Percentiles rank a stretch among this genome's conserved stretches.
Evolutionary conservation across 805 yeast species (phyloP).

Genomic region (Starmerella vitae): DNA sequence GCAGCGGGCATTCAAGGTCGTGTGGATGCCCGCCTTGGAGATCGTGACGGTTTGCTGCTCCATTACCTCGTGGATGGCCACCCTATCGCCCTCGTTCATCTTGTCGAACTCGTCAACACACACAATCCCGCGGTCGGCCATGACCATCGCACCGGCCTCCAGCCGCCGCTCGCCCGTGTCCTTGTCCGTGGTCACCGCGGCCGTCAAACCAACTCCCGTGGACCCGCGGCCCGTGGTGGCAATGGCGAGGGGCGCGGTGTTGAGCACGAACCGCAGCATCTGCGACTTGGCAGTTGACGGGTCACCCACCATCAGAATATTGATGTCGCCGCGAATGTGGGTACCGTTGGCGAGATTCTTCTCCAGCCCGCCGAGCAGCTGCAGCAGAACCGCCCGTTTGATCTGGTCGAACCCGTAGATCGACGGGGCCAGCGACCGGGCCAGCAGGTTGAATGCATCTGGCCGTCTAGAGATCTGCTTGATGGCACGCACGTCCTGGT

Average conservation of each 20-base stretch:
- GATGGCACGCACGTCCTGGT: constrained; percentile 73
- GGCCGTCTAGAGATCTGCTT: constrained; percentile 58
- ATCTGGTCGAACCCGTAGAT: constrained; percentile 87
- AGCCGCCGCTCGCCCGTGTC: constrained; percentile 94
- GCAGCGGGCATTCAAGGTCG: constrained; percentile 91
- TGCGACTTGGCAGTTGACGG: constrained; percentile 98
- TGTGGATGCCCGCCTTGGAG: constrained; percentile 96
- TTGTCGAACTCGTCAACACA: constrained; percentile 98
- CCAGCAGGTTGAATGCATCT: constrained; percentile 60
- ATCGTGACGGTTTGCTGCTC: constrained; percentile 98
- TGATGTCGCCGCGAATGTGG: constrained; percentile 95
- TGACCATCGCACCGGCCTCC: constrained; percentile 99
- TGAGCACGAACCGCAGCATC: constrained; percentile 81
- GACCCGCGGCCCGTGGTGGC: constrained; percentile 99
- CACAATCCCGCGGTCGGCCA: constrained; percentile 93
- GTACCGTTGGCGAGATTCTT: constrained; percentile 90
- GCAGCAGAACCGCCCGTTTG: constrained; percentile 77
- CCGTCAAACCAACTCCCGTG: constrained; percentile 99
- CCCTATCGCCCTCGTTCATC: constrained; percentile 93
- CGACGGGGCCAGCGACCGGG: constrained; percentile 88
- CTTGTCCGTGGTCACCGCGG: constrained; percentile 91
- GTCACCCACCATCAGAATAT: constrained; percentile 92
- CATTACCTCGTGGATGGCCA: constrained; percentile 98
- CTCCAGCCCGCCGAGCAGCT: constrained; percentile 89
- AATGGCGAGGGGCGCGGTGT: constrained; percentile 88